A percentile compares a stretch with the other conserved stretches of the same genome.
Conservation (phyloP, 257 asterid genomes). For the Lithospermum erythrorhizon region DNA sequence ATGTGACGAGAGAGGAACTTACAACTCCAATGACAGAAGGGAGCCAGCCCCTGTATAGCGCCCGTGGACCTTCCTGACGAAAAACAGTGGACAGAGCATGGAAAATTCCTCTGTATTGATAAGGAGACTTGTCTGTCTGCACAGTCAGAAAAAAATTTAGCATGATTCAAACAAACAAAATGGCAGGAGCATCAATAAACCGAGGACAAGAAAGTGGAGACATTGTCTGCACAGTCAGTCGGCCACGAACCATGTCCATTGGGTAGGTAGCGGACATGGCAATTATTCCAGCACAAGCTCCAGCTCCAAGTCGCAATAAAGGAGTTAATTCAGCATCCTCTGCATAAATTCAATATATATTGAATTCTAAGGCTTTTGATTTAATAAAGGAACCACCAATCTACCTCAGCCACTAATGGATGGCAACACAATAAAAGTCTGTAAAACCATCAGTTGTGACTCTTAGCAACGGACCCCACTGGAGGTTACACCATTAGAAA, state of each 20-base stretch:
- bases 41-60: conserved; percentile 96
- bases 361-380: neutral
- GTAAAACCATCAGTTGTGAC: neutral
- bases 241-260: conserved; percentile 98
- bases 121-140: conserved; percentile 90
- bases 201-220: neutral
- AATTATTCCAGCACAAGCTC: conserved; percentile 98
- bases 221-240: conserved; percentile 91
- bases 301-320: conserved; percentile 86
- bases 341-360: conserved; percentile 20
- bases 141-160: conserved; percentile 13
- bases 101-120: conserved; percentile 85
- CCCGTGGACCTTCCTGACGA: conserved; percentile 96
- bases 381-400: neutral
- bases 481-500: neutral
- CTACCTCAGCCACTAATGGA: neutral
- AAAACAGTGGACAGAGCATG: conserved; percentile 93
- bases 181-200: neutral
- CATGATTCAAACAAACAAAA: conserved; percentile 5
- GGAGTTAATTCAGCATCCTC: conserved; percentile 89
- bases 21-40: conserved; percentile 99
- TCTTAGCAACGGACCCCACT: neutral
- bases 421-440: too few species aligned
- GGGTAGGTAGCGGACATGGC: conserved; percentile 99
- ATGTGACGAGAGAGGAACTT: conserved; percentile 27